phyloP scores from a whole-genome alignment of 2,329 filamentous ascomycete species.

The Diaporthe citri region DNA sequence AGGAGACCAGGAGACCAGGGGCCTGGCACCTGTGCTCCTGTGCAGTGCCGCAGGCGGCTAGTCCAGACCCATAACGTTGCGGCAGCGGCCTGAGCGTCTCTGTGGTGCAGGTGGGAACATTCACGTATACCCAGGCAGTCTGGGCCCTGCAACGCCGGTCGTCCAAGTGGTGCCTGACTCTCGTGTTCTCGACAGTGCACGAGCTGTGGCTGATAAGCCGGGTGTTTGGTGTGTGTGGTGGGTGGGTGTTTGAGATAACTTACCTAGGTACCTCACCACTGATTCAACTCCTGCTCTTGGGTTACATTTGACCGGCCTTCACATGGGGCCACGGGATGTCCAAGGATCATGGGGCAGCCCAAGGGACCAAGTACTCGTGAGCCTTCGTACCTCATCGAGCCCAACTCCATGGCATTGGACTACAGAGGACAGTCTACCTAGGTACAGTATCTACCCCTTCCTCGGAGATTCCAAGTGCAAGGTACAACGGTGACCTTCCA shows the following conservation, averaged over 20 bases:
- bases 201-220: slow-evolving; percentile 30
- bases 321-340: slow-evolving; percentile 23
- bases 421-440: background rate
- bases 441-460: background rate
- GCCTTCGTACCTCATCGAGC: background rate
- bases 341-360: slow-evolving; percentile 13
- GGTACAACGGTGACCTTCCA: background rate
- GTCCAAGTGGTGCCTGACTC: slow-evolving; percentile 9
- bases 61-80: background rate
- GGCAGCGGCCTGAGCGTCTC: slow-evolving; percentile 2
- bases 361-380: background rate
- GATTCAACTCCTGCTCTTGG: slow-evolving; percentile 30
- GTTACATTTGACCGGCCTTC: slow-evolving; percentile 19
- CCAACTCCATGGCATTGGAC: too few relatives aligned
- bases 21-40: background rate
- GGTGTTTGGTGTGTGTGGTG: slow-evolving; percentile 11
- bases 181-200: slow-evolving; percentile 16
- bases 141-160: background rate
- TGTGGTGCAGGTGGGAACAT: background rate
- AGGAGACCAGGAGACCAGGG: too few relatives aligned
- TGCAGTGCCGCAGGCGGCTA: slow-evolving; percentile 19
- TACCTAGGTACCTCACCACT: slow-evolving; percentile 17
- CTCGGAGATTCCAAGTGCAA: background rate
- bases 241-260: slow-evolving; percentile 17
- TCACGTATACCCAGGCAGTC: background rate